These are phyloP conservation scores for Oryza coarctata DNA, from an alignment of 176 grass and related monocot species.

Conservation along the genomic window DNA sequence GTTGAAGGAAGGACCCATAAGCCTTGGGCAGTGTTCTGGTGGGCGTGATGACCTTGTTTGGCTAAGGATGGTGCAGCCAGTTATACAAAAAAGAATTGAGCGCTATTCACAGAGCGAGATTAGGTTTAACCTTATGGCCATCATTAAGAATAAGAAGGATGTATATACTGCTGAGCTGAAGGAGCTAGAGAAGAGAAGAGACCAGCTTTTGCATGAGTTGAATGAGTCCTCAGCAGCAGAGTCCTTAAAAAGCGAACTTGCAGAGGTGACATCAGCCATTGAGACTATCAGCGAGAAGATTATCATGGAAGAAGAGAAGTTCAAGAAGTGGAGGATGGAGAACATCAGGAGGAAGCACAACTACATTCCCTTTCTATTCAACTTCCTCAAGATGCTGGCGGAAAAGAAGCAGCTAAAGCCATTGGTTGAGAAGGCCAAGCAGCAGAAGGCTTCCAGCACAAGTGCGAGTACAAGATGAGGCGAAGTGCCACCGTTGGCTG, in stretches of 20 bases:
- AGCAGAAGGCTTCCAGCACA: constrained; percentile 50
- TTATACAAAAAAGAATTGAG: constrained; percentile 85
- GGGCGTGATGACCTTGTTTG: constrained; percentile 63
- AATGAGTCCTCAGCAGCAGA: neutral
- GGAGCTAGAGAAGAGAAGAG: constrained; percentile 73
- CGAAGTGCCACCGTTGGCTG: neutral
- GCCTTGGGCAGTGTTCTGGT: constrained; percentile 66
- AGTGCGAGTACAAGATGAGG: constrained; percentile 30
- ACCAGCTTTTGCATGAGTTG: constrained; percentile 69
- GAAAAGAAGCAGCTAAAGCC: constrained; percentile 90
- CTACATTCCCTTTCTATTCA: constrained; percentile 96
- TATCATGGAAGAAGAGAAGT: constrained; percentile 94
- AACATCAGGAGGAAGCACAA: constrained; percentile 97
- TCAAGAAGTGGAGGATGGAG: constrained; percentile 93
- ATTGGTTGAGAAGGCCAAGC: constrained; percentile 69
- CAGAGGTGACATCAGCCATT: constrained; percentile 59
- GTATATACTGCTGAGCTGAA: constrained; percentile 69
- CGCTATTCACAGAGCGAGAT: constrained; percentile 91
- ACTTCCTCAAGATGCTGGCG: constrained; percentile 84
- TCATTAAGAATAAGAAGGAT: constrained; percentile 92
- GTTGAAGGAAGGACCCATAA: constrained; percentile 83
- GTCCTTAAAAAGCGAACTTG: constrained; percentile 43
- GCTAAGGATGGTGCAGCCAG: constrained; percentile 84
- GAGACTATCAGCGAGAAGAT: constrained; percentile 72
- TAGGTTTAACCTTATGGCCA: constrained; percentile 92